Evolutionary conservation across 305 asterid genomes (phyloP), one percentile per base, ranked within the genome.

Genomic region (Caryopteris hybrid): DNA sequence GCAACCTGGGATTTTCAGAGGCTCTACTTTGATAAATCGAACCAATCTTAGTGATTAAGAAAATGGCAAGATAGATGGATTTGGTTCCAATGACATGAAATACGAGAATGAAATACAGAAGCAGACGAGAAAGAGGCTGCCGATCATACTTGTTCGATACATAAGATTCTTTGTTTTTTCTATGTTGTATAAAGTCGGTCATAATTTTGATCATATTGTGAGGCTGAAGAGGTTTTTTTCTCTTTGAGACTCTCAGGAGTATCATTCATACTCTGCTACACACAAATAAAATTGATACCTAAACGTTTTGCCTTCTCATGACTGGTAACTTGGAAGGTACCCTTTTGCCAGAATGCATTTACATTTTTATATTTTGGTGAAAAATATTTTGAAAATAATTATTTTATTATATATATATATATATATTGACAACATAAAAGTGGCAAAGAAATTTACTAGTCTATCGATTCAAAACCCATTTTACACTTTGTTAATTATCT

Each of bases 21-120:
- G 79, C 83, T 53, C 71, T 80, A 66, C 73, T 77, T 69, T 82
- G 83, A 83, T 62, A 64, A 69, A 34, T 4, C 14, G 13, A 16
- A 2, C 14, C 3, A 22, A 18, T 38, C 41, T 17, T 12, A 34
- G 18, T 12, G 70, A 34, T 50, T 18, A 20, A 11, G 34, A 48
- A 21, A 46, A 6, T 17, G 8, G 1, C 25, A 2, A 8, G 6
- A 2, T 2, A 13, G n/a, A 17, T n/a, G 56, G 33, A 41, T 31
- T 18, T 31, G 6, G 12, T 36, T 36, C 7, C 6, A 6, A 3
- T 33, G 29, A 16, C 21, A 16, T n/a, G 12, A 21, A 50, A 64
- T 21, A 64, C 58, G 50, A 50, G 56, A 45, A 27, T 25, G 20
- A 45, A 16, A 61, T 14, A 62, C 9, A 2, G 25, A 57, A 9